A percentile compares a stretch with the other conserved stretches of the same genome.
phyloP scores from a whole-genome alignment of 768 basidiomycete genomes.

The Pholiota molesta region DNA sequence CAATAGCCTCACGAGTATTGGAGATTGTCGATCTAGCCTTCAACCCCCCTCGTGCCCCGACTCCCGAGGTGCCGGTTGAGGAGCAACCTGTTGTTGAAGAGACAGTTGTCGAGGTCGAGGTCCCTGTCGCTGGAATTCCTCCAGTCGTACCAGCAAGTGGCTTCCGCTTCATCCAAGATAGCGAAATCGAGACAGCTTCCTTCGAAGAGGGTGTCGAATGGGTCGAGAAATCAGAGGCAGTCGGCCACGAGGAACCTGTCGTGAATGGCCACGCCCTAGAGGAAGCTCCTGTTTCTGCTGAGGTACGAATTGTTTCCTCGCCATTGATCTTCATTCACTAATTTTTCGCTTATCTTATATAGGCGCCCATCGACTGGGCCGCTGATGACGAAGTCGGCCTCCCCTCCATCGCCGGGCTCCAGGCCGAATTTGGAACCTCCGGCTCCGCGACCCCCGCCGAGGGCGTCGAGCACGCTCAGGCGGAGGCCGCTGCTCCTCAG shows the following conservation, averaged over 20 bases:
- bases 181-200: conserved; percentile 64
- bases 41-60: conserved; percentile 48
- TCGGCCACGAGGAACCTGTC: conserved; percentile 30
- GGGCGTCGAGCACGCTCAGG: conserved; percentile 8
- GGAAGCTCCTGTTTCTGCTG: conserved; percentile 19
- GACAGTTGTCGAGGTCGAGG: conserved; percentile 30
- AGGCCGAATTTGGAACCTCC: conserved; percentile 77
- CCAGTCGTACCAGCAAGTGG: conserved; percentile 46
- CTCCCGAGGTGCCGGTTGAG: conserved; percentile 35
- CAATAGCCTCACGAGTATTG: conserved; percentile 59
- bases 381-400: conserved; percentile 79
- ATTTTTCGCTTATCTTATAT: conserved; percentile 7
- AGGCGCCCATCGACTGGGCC: conserved; percentile 72
- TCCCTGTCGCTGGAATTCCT: conserved; percentile 44
- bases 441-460: conserved; percentile 68
- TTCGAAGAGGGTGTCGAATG: conserved; percentile 60
- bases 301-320: conserved; percentile 13
- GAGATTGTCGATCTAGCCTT: conserved; percentile 59
- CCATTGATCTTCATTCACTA: neutral
- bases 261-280: conserved; percentile 35
- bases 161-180: conserved; percentile 83
- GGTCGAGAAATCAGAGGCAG: conserved; percentile 52
- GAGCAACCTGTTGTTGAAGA: conserved; percentile 23
- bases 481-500: conserved; percentile 3
- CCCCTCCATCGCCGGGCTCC: conserved; percentile 76